phyloP scores from a whole-genome alignment of 805 yeast species.

The Jamesozyma gamospora region DNA sequence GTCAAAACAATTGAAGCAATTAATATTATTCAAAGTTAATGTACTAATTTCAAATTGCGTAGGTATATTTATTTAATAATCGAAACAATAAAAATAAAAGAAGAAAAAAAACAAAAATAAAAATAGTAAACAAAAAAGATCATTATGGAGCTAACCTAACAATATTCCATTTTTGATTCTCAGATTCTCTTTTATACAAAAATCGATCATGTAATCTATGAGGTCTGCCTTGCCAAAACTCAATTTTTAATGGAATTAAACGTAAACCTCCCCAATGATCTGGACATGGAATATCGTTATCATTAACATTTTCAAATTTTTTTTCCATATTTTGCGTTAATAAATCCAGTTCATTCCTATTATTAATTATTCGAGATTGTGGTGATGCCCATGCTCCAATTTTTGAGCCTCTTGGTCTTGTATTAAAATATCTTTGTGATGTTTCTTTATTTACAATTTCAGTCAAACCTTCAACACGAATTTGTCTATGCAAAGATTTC shows the following conservation, averaged over 20 bases:
- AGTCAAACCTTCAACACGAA: conserved; percentile 78
- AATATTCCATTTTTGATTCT: conserved; percentile 48
- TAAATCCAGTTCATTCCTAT: conserved; percentile 54
- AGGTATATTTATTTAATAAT: neutral
- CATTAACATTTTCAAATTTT: conserved; percentile 42
- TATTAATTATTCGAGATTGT: conserved; percentile 53
- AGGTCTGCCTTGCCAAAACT: conserved; percentile 94
- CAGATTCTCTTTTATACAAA: conserved; percentile 49
- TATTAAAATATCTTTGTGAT: conserved; percentile 63
- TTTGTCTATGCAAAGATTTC: conserved; percentile 84
- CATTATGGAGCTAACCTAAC: conserved; percentile 60
- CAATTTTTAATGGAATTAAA: conserved; percentile 78
- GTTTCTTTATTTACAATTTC: conserved; percentile 66
- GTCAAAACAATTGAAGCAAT: conserved; percentile 7
- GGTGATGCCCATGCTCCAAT: conserved; percentile 97
- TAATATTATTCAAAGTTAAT: neutral
- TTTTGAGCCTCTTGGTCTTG: conserved; percentile 85
- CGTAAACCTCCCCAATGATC: conserved; percentile 93
- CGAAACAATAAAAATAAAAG: neutral
- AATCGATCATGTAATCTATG: conserved; percentile 86
- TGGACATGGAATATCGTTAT: conserved; percentile 66
- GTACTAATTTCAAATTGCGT: neutral
- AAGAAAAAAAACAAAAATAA: neutral
- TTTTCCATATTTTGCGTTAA: conserved; percentile 38
- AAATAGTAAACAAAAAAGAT: neutral